Percentiles rank a stretch among this genome's conserved stretches.
Conservation (phyloP, 345 rosid genomes). For the Salix purpurea region DNA sequence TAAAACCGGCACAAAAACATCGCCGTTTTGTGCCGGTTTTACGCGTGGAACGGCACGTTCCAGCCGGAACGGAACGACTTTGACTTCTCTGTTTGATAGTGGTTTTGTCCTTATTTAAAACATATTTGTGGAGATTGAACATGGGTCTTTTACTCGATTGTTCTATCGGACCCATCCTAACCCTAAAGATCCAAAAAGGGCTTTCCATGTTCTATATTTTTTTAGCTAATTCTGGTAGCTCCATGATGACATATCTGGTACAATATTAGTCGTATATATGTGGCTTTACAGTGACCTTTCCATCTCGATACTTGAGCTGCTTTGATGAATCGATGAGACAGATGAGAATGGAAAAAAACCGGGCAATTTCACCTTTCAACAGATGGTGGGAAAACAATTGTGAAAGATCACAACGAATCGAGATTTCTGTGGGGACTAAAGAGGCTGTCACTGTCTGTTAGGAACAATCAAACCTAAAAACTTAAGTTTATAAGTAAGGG, state of each 20-base stretch:
- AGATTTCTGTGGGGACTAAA: slow-evolving; percentile 14
- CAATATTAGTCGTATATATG: background rate
- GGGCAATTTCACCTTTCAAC: background rate
- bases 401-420: background rate
- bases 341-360: background rate
- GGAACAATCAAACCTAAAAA: too few species aligned
- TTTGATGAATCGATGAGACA: slow-evolving; percentile 5
- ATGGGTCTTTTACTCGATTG: too few species aligned
- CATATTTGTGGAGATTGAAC: too few species aligned
- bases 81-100: too few species aligned
- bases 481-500: too few species aligned
- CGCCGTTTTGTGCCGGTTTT: too few species aligned
- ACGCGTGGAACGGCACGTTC: too few species aligned
- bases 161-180: background rate
- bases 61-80: too few species aligned
- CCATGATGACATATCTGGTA: background rate
- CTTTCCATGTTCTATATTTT: background rate
- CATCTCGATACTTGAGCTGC: background rate
- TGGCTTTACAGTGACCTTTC: background rate
- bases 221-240: background rate
- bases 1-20: too few species aligned
- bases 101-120: too few species aligned
- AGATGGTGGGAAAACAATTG: background rate
- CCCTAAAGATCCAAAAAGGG: background rate
- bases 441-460: slow-evolving; percentile 11